Base-by-base conservation (phyloP, 75 land plant species). In the Pinus albicaulis region DNA sequence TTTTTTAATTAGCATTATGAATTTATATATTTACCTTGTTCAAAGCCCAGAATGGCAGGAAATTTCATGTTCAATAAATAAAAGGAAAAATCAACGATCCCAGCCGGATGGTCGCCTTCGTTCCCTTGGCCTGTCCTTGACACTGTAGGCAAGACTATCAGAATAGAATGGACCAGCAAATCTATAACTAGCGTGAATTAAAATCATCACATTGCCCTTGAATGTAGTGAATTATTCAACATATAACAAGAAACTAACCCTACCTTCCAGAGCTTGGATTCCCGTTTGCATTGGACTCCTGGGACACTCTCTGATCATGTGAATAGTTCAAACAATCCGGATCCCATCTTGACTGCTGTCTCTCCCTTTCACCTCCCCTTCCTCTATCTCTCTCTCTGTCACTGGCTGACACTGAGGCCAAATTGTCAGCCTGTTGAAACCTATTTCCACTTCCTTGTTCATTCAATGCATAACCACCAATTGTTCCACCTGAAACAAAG, bases 101-200 rank as follows among this genome's bases (percentile, higher is more conserved):
- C 98, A 95, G 20, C 98, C 98, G 57, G 98, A 95, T 12, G 88
- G 86, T 28, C 98, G 86, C 63, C 86, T 74, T 76, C 95, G 91
- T 71, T 92, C 92, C 64, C 99, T 79, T 28, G 88, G 84, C 60
- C 83, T 85, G 55, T 91, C 91, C 81, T 80, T 78, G 55, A 80
- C 89, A 79, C 93, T 91, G 90, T 82, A 84, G 52, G 38, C 71
- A 26, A 48, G 59, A 77, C 38, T 31, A 25, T 16, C 56, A n/a
- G 20, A 56, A 8, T 58, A 75, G 41, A 69, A 24, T 20, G 13
- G 76, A 36, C 20, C 44, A 25, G 26, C n/a, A 56, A 63, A 69
- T 62, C 14, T 19, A 41, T 82, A 24, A 13, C 7, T 13, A 16
- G 19, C n/a, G 55, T 23, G 71, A 71, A 38, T 68, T 72, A 13